Conservation (phyloP, 768 basidiomycete genomes). For the Butyriboletus loyo region DNA sequence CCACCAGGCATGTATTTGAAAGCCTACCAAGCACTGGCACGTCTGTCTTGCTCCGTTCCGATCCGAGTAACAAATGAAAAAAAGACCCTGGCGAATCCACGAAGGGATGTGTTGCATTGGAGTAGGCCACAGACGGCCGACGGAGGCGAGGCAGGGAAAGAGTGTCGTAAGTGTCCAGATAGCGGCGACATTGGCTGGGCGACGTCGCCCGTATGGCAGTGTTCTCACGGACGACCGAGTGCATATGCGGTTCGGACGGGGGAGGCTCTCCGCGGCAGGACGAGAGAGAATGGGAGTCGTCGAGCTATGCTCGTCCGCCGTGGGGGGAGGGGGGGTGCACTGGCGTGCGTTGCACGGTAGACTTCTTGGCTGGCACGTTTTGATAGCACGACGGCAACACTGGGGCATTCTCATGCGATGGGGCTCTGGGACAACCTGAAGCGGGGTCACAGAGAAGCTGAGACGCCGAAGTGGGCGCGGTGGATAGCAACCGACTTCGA, state of each 20-base stretch:
- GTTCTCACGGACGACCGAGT: constrained; percentile 12
- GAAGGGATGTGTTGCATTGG: background rate
- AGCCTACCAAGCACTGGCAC: background rate
- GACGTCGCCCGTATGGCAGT: background rate
- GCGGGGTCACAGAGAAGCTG: constrained; percentile 9
- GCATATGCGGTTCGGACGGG: background rate
- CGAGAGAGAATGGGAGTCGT: constrained; percentile 10
- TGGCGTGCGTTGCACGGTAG: constrained; percentile 1
- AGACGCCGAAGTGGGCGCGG: constrained; percentile 14
- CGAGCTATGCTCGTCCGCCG: background rate
- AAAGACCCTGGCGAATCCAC: constrained; percentile 12
- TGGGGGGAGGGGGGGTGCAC: background rate
- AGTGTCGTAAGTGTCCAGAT: constrained; percentile 11
- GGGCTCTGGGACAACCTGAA: constrained; percentile 3
- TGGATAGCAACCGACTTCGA: constrained; percentile 19
- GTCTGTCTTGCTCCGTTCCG: background rate
- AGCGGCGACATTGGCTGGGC: background rate
- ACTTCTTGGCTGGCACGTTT: constrained; percentile 18
- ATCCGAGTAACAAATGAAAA: background rate
- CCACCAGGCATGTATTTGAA: background rate
- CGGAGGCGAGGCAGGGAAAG: constrained; percentile 1
- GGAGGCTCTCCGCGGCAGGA: constrained; percentile 1
- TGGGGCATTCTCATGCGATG: constrained; percentile 6
- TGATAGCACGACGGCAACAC: constrained; percentile 9
- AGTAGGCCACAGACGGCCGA: background rate